phyloP scores from a whole-genome alignment of 2,329 filamentous ascomycete species.

The Colletotrichum euphorbiae region DNA sequence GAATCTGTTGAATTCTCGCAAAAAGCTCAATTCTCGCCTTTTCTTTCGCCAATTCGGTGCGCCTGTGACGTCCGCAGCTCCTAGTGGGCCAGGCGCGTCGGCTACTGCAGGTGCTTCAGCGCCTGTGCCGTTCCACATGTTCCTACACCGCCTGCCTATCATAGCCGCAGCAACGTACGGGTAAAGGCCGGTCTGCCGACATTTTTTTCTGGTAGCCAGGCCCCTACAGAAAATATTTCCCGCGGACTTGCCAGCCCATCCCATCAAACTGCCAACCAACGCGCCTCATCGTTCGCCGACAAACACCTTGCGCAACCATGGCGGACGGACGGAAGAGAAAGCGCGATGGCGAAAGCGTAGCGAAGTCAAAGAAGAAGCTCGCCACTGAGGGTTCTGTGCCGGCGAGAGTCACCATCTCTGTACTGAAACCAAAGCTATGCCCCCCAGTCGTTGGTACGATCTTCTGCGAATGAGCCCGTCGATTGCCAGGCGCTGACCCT shows the following conservation, averaged over 20 bases:
- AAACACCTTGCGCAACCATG: slow-evolving; percentile 46
- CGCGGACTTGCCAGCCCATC: slow-evolving; percentile 8
- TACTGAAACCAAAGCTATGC: slow-evolving; percentile 58
- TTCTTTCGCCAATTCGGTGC: slow-evolving; percentile 14
- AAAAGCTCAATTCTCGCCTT: not conserved
- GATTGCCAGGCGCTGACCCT: not conserved
- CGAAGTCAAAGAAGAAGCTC: slow-evolving; percentile 64
- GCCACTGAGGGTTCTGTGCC: slow-evolving; percentile 46
- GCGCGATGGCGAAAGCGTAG: slow-evolving; percentile 55
- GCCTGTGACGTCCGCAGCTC: slow-evolving; percentile 26
- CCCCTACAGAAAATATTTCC: slow-evolving; percentile 42
- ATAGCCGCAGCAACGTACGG: not conserved
- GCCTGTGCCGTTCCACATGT: not conserved
- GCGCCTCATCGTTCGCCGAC: slow-evolving; percentile 4
- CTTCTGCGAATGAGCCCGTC: not conserved
- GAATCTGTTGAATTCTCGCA: not conserved
- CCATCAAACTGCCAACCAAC: slow-evolving; percentile 23
- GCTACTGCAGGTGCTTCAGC: not conserved
- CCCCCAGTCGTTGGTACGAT: slow-evolving; percentile 66
- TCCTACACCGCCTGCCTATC: slow-evolving; percentile 27
- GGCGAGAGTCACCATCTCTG: slow-evolving; percentile 57
- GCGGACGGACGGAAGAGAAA: slow-evolving; percentile 66
- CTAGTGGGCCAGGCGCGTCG: not conserved
- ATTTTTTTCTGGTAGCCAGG: slow-evolving; percentile 25
- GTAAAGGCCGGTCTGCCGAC: slow-evolving; percentile 27